Evolutionary conservation across 2,329 filamentous ascomycete species (phyloP), one percentile per base, ranked within the genome.

Genomic region (Berkeleyomyces basicola): DNA sequence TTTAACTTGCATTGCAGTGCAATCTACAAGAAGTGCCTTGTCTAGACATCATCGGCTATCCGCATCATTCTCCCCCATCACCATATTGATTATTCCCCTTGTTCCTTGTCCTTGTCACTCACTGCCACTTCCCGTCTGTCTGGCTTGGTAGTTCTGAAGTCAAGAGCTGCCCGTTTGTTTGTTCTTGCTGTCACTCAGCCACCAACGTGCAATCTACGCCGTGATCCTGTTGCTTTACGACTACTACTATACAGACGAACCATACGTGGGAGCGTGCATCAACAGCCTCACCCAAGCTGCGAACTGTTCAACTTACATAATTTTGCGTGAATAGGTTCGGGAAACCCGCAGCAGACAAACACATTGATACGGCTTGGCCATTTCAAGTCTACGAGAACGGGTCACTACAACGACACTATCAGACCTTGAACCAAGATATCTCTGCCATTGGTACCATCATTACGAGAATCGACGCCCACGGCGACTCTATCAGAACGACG

Each of bases 311-410:
- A 58, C 51, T 75, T 16, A 59, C 58, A 59, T 14, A 44, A 46
- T 14, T 59, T 9, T 9, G 31, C 44, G 73, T 73, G 74, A 76
- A 76, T 74, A 75, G 72, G 73, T 75, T 75, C 73, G 71, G 74
- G 74, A 69, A 74, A 72, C 70, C 71, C 73, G 74, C 75, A 76
- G 74, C 23, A 49, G n/a, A 51, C 59, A 61, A 61, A 49, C 44
- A 53, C 31, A 53, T 53, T 53, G 33, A 53, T 33, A 53, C 49
- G 33, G 9, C 49, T 36, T 14, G 23, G 14, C 23, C 11, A 53
- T 23, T 23, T 53, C 31, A 1, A 53, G 49, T 36, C 49, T 5
- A 36, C 31, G 36, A 53, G 49, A 53, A 23, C 11, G 3, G 49
- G n/a, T 33, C 33, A 37, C 49, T 14, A 36, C 49, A 14, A 37